These are phyloP conservation scores for Stropharia rugosoannulata DNA, from an alignment of 768 basidiomycete species.

Conservation along the genomic window DNA sequence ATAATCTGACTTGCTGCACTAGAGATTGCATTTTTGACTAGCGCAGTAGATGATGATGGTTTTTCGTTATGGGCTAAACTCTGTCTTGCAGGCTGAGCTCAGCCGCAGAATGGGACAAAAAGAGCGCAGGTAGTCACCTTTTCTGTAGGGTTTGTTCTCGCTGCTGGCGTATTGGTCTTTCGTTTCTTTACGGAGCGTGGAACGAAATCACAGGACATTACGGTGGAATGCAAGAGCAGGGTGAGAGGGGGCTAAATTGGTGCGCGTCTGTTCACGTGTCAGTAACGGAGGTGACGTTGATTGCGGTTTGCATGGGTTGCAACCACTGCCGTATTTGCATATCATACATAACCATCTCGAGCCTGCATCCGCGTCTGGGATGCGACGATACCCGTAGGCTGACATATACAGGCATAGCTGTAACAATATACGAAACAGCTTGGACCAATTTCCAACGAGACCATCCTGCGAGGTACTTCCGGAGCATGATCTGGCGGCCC, in stretches of 20 bases:
- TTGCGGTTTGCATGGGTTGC: background rate
- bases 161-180: conserved; percentile 2
- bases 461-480: background rate
- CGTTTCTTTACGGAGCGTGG: conserved; percentile 24
- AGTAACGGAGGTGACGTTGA: background rate
- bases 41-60: background rate
- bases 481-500: background rate
- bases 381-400: conserved; percentile 5
- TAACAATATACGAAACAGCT: background rate
- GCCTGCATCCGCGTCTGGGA: background rate
- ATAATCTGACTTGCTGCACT: background rate
- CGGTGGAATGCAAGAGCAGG: background rate
- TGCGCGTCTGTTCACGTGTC: conserved; percentile 1
- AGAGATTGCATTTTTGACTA: conserved; percentile 6
- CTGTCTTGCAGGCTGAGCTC: conserved; percentile 12
- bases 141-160: background rate
- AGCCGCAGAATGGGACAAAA: conserved; percentile 1
- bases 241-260: background rate
- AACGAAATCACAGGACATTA: conserved; percentile 24
- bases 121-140: conserved; percentile 13
- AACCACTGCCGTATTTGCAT: no score
- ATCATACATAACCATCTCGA: background rate
- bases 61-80: background rate
- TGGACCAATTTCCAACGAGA: conserved; percentile 2
- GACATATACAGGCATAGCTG: background rate